Evolutionary conservation across 352 stramenopile genomes (phyloP).

Genomic region (Pythium pyrilobum): DNA sequence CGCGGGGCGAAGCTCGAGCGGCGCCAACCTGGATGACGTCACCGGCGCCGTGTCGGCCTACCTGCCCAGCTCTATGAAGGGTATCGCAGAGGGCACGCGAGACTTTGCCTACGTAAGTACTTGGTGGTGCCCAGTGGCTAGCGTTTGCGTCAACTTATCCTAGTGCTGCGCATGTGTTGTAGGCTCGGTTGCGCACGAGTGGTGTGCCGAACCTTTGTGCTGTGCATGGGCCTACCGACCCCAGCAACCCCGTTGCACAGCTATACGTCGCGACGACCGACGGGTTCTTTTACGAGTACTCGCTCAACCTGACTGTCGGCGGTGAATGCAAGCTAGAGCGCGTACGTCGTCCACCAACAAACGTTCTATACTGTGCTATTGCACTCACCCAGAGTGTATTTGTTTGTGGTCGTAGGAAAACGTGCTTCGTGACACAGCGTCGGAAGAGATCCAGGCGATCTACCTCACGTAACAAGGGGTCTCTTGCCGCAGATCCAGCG

Average conservation of each 20-base stretch:
- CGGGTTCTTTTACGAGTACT: conserved; percentile 87
- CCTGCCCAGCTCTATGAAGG: conserved; percentile 66
- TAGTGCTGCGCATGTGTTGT: neutral
- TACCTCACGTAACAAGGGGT: conserved; percentile 60
- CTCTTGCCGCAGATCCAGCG: no score
- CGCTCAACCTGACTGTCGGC: conserved; percentile 57
- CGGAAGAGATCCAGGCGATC: conserved; percentile 79
- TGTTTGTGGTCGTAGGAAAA: conserved; percentile 84
- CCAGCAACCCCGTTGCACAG: conserved; percentile 44
- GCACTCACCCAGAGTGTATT: no score
- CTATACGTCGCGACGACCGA: conserved; percentile 77
- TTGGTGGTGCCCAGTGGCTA: neutral
- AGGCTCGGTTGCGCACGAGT: conserved; percentile 68
- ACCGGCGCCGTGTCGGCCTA: conserved; percentile 66
- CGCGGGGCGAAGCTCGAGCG: conserved; percentile 27
- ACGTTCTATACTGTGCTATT: neutral
- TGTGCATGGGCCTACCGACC: conserved; percentile 66
- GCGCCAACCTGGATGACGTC: conserved; percentile 60
- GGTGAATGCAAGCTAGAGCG: conserved; percentile 81
- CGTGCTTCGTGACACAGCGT: conserved; percentile 72
- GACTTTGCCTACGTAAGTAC: conserved; percentile 81
- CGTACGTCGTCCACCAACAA: conserved; percentile 19
- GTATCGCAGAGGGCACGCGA: conserved; percentile 80
- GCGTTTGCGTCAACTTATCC: neutral
- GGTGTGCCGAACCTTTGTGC: conserved; percentile 74